Percentiles rank a stretch among this genome's conserved stretches.
Evolutionary conservation across 2,329 filamentous ascomycete species (phyloP).

Genomic region (Fonsecaea monophora): DNA sequence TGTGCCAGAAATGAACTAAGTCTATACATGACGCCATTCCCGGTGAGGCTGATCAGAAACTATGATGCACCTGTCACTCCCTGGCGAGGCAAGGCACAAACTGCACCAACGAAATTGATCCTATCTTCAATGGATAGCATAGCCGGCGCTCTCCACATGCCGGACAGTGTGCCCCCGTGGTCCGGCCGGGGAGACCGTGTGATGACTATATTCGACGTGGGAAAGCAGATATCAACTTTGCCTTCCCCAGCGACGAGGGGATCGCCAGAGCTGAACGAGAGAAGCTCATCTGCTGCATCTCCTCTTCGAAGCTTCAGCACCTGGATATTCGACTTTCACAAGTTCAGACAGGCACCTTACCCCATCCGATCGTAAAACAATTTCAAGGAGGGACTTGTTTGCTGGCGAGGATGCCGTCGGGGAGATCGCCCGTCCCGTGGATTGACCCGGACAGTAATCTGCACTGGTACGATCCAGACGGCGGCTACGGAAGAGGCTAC

Average conservation of each 20-base stretch:
- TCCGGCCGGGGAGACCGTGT: not conserved
- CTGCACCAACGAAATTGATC: not conserved
- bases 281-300: not conserved
- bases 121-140: not conserved
- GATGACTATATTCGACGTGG: not conserved
- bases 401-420: not conserved
- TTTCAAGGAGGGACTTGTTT: not conserved
- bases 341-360: not conserved
- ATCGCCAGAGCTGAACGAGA: not conserved
- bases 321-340: not conserved
- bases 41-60: not conserved
- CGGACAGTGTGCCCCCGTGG: not conserved
- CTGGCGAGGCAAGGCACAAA: not conserved
- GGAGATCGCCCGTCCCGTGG: not conserved
- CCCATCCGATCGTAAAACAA: not conserved
- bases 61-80: not conserved
- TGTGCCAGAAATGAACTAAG: not conserved
- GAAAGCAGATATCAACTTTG: not conserved
- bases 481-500: not conserved
- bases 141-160: not conserved
- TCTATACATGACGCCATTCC: not conserved
- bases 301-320: not conserved
- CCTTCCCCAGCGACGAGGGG: not conserved
- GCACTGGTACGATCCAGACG: conserved; percentile 1
- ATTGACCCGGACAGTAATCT: conserved; percentile 4